These are phyloP conservation scores for Priceomyces medius DNA, from an alignment of 805 yeast genomes.

Conservation along the genomic window DNA sequence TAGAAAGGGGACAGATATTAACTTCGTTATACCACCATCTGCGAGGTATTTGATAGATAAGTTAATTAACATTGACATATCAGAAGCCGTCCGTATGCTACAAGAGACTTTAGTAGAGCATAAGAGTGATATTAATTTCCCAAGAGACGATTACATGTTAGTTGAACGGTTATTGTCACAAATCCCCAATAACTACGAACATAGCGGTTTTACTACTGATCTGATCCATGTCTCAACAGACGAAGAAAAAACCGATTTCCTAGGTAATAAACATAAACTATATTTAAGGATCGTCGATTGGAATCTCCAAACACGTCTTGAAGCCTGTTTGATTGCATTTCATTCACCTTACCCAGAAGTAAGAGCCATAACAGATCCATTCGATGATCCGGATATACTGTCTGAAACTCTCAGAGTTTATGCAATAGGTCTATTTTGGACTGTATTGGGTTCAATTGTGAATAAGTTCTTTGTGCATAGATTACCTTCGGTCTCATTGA, in stretches of 20 bases:
- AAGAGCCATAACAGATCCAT: conserved; percentile 39
- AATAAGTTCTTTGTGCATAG: conserved; percentile 44
- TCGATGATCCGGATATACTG: conserved; percentile 32
- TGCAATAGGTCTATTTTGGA: conserved; percentile 41
- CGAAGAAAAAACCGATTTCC: conserved; percentile 10
- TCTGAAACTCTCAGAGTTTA: conserved; percentile 40
- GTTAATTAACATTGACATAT: conserved; percentile 21
- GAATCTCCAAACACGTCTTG: conserved; percentile 33
- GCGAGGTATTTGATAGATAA: conserved; percentile 28
- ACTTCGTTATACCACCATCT: conserved; percentile 10
- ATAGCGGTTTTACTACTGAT: not conserved
- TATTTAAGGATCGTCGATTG: conserved; percentile 30
- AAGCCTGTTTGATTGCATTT: conserved; percentile 37
- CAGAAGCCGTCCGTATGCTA: conserved; percentile 30
- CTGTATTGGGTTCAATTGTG: conserved; percentile 38
- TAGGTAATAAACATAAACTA: conserved; percentile 14
- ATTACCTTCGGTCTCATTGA: conserved; percentile 34
- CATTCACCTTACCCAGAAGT: conserved; percentile 45
- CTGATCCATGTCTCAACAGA: no score
- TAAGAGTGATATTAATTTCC: conserved; percentile 34
- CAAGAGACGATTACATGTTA: conserved; percentile 32
- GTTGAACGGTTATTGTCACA: conserved; percentile 25
- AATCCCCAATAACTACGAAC: conserved; percentile 17
- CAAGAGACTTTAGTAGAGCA: conserved; percentile 38
- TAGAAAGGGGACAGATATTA: conserved; percentile 7